Conservation (phyloP, 2,329 filamentous ascomycete species). For the Bipolaris gigantea region DNA sequence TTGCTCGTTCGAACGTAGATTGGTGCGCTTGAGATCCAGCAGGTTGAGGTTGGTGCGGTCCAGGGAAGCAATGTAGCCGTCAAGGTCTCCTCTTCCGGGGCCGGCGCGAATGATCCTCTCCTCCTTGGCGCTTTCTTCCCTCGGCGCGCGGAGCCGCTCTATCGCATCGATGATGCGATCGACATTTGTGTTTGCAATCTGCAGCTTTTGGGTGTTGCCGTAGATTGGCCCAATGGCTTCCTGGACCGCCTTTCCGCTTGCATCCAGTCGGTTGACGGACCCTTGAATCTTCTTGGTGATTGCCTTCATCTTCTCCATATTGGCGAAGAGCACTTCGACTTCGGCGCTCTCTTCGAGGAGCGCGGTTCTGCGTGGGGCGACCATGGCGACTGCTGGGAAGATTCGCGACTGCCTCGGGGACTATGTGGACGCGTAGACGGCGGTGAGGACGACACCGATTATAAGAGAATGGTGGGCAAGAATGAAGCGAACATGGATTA, state of each 20-base stretch:
- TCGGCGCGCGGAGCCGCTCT: constrained; percentile 83
- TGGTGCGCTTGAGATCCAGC: constrained; percentile 81
- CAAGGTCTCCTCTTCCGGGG: constrained; percentile 67
- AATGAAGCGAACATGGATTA: constrained; percentile 9
- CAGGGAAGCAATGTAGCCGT: constrained; percentile 84
- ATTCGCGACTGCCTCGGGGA: constrained; percentile 23
- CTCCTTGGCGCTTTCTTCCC: constrained; percentile 88
- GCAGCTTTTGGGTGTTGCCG: constrained; percentile 85
- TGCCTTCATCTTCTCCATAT: constrained; percentile 87
- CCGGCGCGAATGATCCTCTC: constrained; percentile 84
- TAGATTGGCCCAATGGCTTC: constrained; percentile 92
- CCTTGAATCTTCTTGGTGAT: constrained; percentile 95
- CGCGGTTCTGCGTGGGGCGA: constrained; percentile 57
- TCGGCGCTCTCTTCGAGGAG: constrained; percentile 69
- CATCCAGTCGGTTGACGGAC: constrained; percentile 79
- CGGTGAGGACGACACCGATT: constrained; percentile 7
- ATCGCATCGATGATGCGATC: constrained; percentile 85
- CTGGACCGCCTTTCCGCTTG: constrained; percentile 85
- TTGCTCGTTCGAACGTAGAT: constrained; percentile 87
- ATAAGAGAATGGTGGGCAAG: constrained; percentile 3
- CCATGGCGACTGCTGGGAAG: constrained; percentile 47
- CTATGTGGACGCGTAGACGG: neutral
- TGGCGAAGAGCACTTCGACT: constrained; percentile 67
- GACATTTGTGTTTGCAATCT: constrained; percentile 86
- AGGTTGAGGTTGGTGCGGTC: constrained; percentile 88